Evolutionary conservation across 2,329 filamentous ascomycete genomes (phyloP), one percentile per base, ranked within the genome.

Genomic region (Lasiodiplodia citricola): DNA sequence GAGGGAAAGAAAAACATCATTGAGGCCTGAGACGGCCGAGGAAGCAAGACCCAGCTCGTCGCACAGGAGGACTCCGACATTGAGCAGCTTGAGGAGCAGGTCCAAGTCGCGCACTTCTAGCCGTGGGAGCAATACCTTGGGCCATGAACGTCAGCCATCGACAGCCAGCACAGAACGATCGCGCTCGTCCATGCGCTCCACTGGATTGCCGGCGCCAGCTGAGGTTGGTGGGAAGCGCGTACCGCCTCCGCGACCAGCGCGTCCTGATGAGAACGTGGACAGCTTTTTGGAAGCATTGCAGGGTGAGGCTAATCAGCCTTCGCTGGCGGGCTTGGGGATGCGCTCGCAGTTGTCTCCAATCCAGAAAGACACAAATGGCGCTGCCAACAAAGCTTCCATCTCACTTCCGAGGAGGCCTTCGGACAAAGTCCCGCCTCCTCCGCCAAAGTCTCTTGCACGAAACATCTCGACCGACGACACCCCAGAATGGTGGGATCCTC

Each of bases 231-330:
- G 68, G 67, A 72, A 72, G 50, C 75, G 74, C n/a, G 72, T 71
- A 37, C 68, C 73, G 38, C 69, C 71, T 16, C 52, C 69, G 41
- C 68, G 73, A 16, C 70, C 73, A 44, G 71, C 74, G 23, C 71
- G 74, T 51, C 66, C 71, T 2, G 57, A 66, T 5, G 66, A 52
- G 13, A 71, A 38, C 11, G 67, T 81, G 25, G 79, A 81, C 68
- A 75, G 74, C 16, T 81, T 81, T 65, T 70, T 81, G 16, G 72
- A 76, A 44, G 75, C 76, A 16, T 70, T 81, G 41, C 76, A 81
- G 67, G 76, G 76, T 21, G 77, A 80, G 58, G 75, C 75, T 4
- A 73, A 71, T 50, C 52, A 67, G 52, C 52, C 65, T 6, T 58
- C 54, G 11, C 14, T 67, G 38, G 63, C 63, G 6, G 52, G 54